A percentile compares a stretch with the other conserved stretches of the same genome.
Evolutionary conservation across 352 stramenopile species (phyloP).

Genomic region (Peronospora farinosa): DNA sequence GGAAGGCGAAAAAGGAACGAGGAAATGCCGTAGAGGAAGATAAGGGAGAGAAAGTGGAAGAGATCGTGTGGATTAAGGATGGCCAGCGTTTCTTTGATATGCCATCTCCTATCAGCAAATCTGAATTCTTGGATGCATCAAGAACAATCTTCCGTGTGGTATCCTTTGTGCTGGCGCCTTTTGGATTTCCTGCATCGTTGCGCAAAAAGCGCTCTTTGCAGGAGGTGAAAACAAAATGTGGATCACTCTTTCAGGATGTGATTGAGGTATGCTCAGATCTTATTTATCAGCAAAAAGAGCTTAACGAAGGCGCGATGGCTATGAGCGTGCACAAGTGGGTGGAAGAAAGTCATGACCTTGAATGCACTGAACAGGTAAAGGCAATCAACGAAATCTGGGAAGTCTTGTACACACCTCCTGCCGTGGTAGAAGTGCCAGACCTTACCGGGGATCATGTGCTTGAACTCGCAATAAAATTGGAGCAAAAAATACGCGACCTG

Average conservation of each 20-base stretch:
- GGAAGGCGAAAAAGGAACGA: constrained; percentile 31
- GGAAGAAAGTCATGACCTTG: constrained; percentile 55
- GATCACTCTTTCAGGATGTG: constrained; percentile 75
- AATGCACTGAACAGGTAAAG: constrained; percentile 65
- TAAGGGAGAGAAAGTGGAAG: constrained; percentile 19
- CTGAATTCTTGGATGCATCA: constrained; percentile 58
- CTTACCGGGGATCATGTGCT: constrained; percentile 42
- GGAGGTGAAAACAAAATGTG: constrained; percentile 67
- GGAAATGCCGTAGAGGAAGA: constrained; percentile 15
- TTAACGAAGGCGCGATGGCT: constrained; percentile 80
- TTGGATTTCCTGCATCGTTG: constrained; percentile 57
- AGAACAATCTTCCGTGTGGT: constrained; percentile 66
- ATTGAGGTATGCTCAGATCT: constrained; percentile 82
- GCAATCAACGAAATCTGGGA: constrained; percentile 73
- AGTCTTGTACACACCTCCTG: constrained; percentile 52
- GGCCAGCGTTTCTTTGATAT: constrained; percentile 77
- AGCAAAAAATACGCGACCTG: constrained; percentile 31
- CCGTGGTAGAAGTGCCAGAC: constrained; percentile 63
- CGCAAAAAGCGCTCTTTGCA: constrained; percentile 55
- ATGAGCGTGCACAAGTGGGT: constrained; percentile 87
- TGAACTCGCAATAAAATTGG: constrained; percentile 39
- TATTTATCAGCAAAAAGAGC: constrained; percentile 63
- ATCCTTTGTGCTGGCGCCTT: constrained; percentile 77
- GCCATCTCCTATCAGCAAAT: constrained; percentile 59
- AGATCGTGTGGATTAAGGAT: constrained; percentile 50